Conservation (phyloP, 768 basidiomycete species). For the Kwoniella dejecticola region DNA sequence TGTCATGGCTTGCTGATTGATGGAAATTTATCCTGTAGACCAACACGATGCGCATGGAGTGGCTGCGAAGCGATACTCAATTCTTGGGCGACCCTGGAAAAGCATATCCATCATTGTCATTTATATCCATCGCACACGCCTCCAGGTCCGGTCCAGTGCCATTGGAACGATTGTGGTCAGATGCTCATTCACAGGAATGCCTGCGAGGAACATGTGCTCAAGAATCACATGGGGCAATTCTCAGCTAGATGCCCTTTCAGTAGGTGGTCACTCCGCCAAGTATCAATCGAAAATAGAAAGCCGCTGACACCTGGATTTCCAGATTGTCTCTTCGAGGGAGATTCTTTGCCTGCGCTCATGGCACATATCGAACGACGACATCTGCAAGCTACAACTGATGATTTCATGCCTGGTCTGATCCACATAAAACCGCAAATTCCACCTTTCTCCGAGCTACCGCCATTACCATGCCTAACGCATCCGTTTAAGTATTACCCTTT, state of each 20-base stretch:
- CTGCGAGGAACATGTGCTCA: constrained; percentile 38
- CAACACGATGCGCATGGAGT: constrained; percentile 41
- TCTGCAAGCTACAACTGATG: constrained; percentile 39
- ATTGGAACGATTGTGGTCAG: constrained; percentile 32
- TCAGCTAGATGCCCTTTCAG: constrained; percentile 49
- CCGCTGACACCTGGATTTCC: neutral
- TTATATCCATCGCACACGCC: constrained; percentile 17
- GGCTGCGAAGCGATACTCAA: constrained; percentile 42
- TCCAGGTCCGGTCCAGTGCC: constrained; percentile 17
- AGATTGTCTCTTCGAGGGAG: constrained; percentile 48
- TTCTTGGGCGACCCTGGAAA: constrained; percentile 48
- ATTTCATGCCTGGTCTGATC: constrained; percentile 49
- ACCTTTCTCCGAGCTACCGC: neutral
- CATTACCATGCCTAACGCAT: constrained; percentile 1
- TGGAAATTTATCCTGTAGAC: constrained; percentile 16
- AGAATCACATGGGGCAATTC: constrained; percentile 39
- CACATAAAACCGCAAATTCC: constrained; percentile 25
- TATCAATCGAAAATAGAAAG: neutral
- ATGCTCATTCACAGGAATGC: constrained; percentile 18
- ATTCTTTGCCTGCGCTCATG: constrained; percentile 36
- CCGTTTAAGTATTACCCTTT: neutral
- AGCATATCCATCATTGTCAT: constrained; percentile 43
- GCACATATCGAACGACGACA: constrained; percentile 46
- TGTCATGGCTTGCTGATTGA: neutral
- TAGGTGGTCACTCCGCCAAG: constrained; percentile 14